Conservation (phyloP, 2,329 filamentous ascomycete genomes). For the Fusarium beomiforme region DNA sequence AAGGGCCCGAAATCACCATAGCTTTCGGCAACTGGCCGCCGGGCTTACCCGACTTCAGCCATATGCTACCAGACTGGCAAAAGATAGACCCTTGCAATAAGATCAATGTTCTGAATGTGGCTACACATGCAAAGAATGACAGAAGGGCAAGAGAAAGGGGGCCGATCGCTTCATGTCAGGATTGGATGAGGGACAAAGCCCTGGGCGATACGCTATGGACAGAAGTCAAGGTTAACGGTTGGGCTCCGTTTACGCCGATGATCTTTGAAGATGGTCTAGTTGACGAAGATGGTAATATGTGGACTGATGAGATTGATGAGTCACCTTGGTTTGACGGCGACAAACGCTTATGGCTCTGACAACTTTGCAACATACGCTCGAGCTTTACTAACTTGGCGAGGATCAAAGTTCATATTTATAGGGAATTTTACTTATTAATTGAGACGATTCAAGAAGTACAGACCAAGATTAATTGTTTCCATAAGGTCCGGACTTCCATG, state of each 20-base stretch:
- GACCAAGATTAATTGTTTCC: no score
- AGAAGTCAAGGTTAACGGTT: background rate
- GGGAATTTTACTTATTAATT: no score
- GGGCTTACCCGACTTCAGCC: background rate
- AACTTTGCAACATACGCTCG: background rate
- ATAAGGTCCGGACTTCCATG: no score
- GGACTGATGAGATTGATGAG: background rate
- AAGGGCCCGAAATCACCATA: background rate
- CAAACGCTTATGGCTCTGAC: background rate
- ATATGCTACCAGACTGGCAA: background rate
- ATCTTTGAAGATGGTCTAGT: background rate
- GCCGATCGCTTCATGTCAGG: background rate
- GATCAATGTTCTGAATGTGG: background rate
- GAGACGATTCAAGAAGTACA: no score
- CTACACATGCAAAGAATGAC: background rate
- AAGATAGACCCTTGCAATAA: constrained; percentile 1
- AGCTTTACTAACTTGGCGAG: no score
- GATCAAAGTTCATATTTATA: no score
- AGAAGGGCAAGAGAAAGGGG: background rate
- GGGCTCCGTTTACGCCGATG: background rate
- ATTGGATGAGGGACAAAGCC: constrained; percentile 13
- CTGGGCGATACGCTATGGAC: constrained; percentile 17
- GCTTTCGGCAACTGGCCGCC: background rate
- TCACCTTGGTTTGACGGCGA: background rate
- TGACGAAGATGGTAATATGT: background rate